phyloP scores from a whole-genome alignment of 495 filamentous ascomycete species.

The Neurospora discreta region DNA sequence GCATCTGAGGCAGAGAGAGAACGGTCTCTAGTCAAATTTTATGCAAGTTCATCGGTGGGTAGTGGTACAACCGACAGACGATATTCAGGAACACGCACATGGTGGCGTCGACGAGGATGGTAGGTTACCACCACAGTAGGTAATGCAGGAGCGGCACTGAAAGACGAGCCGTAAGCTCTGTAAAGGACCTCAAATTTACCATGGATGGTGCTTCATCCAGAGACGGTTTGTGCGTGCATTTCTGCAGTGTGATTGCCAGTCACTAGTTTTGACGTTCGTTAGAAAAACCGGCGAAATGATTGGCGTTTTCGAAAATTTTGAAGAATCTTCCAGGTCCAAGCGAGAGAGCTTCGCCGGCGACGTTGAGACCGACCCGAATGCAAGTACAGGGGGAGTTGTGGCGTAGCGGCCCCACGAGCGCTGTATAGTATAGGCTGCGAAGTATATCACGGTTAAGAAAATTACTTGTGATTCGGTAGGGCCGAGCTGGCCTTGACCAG shows the following conservation, averaged over 20 bases:
- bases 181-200: background rate
- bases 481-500: background rate
- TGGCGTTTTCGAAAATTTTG: conserved; percentile 23
- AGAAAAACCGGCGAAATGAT: conserved; percentile 1
- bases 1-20: background rate
- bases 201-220: background rate
- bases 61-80: background rate
- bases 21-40: background rate
- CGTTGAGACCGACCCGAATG: conserved; percentile 3
- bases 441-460: background rate
- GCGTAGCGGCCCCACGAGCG: background rate
- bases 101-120: background rate
- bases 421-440: background rate
- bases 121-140: conserved; percentile 1
- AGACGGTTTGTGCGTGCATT: background rate
- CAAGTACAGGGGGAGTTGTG: background rate
- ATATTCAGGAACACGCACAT: conserved; percentile 17
- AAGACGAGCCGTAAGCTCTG: background rate
- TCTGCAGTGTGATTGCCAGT: background rate
- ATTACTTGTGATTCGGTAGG: background rate
- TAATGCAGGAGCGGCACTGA: conserved; percentile 20
- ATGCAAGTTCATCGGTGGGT: background rate
- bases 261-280: background rate
- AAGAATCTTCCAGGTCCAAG: conserved; percentile 26
- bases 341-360: conserved; percentile 7